These are phyloP conservation scores for Lagenaria siceraria DNA, from an alignment of 306 rosid species.

Conservation along the genomic window DNA sequence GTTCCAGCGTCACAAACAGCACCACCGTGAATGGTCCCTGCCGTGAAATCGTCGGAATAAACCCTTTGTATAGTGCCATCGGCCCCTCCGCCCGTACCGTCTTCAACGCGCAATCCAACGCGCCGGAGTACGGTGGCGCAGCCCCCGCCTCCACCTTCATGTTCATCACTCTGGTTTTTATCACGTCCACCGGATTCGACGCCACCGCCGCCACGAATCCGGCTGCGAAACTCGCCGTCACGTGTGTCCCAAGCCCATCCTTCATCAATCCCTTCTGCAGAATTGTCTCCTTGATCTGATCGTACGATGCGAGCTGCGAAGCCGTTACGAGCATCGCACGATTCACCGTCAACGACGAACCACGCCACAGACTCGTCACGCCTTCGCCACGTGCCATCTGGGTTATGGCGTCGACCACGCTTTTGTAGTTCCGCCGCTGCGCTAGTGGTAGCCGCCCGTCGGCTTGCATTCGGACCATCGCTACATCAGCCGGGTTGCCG, in stretches of 20 bases:
- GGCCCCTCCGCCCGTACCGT: constrained; percentile 70
- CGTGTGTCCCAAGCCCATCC: constrained; percentile 71
- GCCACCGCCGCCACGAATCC: constrained; percentile 86
- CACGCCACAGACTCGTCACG: constrained; percentile 70
- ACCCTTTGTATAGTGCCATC: constrained; percentile 76
- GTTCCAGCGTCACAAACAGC: constrained; percentile 77
- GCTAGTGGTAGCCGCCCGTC: constrained; percentile 40
- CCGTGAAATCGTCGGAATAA: constrained; percentile 68
- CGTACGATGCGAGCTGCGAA: constrained; percentile 81
- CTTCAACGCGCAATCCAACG: constrained; percentile 64
- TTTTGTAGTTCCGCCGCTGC: constrained; percentile 1
- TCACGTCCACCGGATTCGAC: constrained; percentile 83
- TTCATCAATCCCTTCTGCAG: constrained; percentile 35
- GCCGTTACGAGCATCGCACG: constrained; percentile 92
- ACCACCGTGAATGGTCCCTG: constrained; percentile 88
- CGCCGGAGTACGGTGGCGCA: constrained; percentile 44
- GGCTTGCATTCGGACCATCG: constrained; percentile 93
- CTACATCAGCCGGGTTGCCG: constrained; percentile 83
- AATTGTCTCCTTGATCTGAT: constrained; percentile 56
- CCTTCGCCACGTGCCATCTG: constrained; percentile 52
- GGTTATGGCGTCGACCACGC: constrained; percentile 28
- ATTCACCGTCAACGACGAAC: constrained; percentile 75
- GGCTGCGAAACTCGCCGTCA: constrained; percentile 71
- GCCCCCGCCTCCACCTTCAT: constrained; percentile 57
- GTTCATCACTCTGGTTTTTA: constrained; percentile 82